Evolutionary conservation across 768 basidiomycete species (phyloP), one percentile per base, ranked within the genome.

Genomic region (Amanita molliuscula): DNA sequence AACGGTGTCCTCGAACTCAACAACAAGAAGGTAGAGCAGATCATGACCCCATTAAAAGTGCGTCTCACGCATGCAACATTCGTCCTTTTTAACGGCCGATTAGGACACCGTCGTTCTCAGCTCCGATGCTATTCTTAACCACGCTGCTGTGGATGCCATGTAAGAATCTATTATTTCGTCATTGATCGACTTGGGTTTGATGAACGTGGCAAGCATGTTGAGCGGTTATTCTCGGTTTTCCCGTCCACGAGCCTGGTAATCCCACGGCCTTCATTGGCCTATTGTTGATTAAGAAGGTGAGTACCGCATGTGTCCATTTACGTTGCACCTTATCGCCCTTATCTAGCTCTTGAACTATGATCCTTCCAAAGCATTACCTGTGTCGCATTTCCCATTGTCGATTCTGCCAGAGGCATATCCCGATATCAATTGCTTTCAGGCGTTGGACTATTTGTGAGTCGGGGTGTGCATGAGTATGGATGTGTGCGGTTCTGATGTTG

Each of bases 201-300:
- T 13, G 11, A 23, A 2, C 20, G 4, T 18, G 25, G 34, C 38
- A 56, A 86, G 82, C 40, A 64, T 87, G 18, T 60, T 72, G n/a
- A 86, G 82, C 55, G 94, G 94, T 0, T 96, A 95, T 62, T 94
- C 92, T 1, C 82, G 94, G 16, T 88, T 98, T 98, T 59, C 94
- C 94, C 0, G 77, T 98, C 0, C 89, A 95, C 59, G 78, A 81
- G 52, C 75, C 84, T 2, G 78, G 76, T 3, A 75, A 85, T 36
- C 76, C 80, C 7, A 60, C 76, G 8, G 73, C 85, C 7, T 96
- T 93, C 61, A 64, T 85, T 6, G 92, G 94, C 0, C 73, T 95
- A 50, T 70, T 96, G 1, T 76, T 93, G 18, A 76, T 93, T 44
- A 94, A 93, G 60, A 84, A 84, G 74, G 87, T 83, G 38, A 4